Conservation (phyloP, 176 grass and related monocot genomes). For the Guadua angustifolia region DNA sequence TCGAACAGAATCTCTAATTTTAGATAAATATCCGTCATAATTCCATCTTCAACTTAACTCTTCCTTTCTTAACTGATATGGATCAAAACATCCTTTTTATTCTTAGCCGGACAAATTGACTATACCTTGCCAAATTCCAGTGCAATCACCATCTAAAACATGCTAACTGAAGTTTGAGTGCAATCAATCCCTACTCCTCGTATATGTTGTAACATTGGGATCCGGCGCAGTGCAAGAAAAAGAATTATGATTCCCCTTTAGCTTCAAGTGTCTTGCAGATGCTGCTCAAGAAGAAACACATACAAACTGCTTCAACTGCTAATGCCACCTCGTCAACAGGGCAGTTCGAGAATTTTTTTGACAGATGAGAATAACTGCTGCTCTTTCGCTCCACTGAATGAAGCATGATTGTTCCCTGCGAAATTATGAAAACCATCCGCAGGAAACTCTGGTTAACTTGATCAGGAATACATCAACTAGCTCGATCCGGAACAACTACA, state of each 20-base stretch:
- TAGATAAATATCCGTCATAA: too few relatives aligned
- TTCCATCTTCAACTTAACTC: too few relatives aligned
- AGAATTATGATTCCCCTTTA: neutral
- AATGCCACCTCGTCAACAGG: slow-evolving; percentile 6
- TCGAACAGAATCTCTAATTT: too few relatives aligned
- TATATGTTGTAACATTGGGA: neutral
- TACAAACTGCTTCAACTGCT: neutral
- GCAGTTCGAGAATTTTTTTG: neutral
- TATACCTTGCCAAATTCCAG: too few relatives aligned
- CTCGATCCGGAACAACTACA: neutral
- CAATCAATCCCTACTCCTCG: slow-evolving; percentile 18
- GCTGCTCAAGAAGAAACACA: neutral
- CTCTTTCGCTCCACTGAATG: neutral
- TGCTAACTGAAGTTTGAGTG: neutral
- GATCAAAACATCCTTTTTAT: too few relatives aligned
- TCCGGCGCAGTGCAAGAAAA: neutral
- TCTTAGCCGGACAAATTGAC: too few relatives aligned
- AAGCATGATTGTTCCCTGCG: neutral
- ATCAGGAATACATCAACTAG: slow-evolving; percentile 9
- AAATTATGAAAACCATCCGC: slow-evolving; percentile 23
- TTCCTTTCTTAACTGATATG: too few relatives aligned
- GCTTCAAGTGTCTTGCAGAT: neutral
- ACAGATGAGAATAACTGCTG: neutral
- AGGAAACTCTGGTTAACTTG: slow-evolving; percentile 13
- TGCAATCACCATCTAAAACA: slow-evolving; percentile 31